Percentiles rank a stretch among this genome's conserved stretches.
phyloP scores from a whole-genome alignment of 2,329 filamentous ascomycete species.

The Penicillium rolfsii region DNA sequence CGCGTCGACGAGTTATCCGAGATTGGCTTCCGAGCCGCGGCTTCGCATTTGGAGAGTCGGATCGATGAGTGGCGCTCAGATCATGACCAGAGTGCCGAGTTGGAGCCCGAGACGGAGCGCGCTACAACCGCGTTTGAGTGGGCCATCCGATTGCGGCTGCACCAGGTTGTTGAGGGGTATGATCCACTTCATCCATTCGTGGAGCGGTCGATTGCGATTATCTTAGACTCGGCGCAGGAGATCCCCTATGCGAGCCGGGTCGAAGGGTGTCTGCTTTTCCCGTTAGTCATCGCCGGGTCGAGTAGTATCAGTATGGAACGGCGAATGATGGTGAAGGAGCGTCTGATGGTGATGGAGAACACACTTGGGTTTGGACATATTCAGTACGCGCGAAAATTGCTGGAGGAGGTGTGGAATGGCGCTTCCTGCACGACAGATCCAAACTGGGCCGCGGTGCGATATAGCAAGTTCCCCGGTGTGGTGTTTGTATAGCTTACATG shows the following conservation, averaged over 20 bases:
- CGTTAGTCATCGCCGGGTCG: slow-evolving; percentile 49
- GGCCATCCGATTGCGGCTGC: slow-evolving; percentile 48
- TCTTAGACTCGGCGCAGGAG: slow-evolving; percentile 43
- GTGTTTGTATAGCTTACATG: slow-evolving; percentile 28
- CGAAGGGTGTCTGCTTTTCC: slow-evolving; percentile 48
- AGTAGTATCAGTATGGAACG: slow-evolving; percentile 42
- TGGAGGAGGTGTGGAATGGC: slow-evolving; percentile 47
- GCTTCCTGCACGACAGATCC: slow-evolving; percentile 16
- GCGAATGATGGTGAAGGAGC: slow-evolving; percentile 45
- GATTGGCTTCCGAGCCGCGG: slow-evolving; percentile 37
- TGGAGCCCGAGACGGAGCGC: slow-evolving; percentile 33
- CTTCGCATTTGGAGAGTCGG: slow-evolving; percentile 40
- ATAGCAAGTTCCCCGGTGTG: slow-evolving; percentile 33
- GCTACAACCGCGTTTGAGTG: slow-evolving; percentile 48
- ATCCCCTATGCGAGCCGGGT: slow-evolving; percentile 50
- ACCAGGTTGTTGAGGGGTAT: slow-evolving; percentile 51
- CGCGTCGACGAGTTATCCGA: slow-evolving; percentile 35
- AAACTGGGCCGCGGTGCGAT: slow-evolving; percentile 39
- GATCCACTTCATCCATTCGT: slow-evolving; percentile 42
- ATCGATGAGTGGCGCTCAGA: slow-evolving; percentile 44
- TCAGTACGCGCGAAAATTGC: slow-evolving; percentile 44
- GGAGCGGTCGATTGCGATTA: slow-evolving; percentile 37
- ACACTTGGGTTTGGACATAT: slow-evolving; percentile 51
- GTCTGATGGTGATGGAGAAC: slow-evolving; percentile 51
- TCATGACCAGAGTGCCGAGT: slow-evolving; percentile 30